phyloP scores from a whole-genome alignment of 2,329 filamentous ascomycete genomes.

The Aspergillus amoenus region DNA sequence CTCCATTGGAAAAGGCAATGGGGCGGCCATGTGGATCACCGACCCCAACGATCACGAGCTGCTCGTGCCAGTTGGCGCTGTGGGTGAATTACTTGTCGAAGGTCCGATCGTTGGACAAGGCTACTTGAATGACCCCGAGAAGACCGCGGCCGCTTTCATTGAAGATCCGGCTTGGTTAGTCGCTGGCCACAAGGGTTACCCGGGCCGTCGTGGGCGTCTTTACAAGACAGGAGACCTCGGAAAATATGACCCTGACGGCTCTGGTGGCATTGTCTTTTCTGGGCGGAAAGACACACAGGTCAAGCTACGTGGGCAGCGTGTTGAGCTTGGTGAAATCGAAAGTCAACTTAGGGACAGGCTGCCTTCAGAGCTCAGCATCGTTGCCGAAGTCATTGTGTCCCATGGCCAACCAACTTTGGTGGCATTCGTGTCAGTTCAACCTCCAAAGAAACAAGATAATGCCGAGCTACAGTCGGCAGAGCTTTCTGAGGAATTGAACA shows the following conservation, averaged over 20 bases:
- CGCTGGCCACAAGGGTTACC: slow-evolving; percentile 22
- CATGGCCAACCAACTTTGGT: slow-evolving; percentile 31
- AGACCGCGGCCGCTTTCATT: slow-evolving; percentile 38
- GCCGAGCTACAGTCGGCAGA: slow-evolving; percentile 16
- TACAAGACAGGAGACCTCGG: slow-evolving; percentile 45
- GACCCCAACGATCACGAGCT: slow-evolving; percentile 38
- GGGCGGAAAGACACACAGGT: slow-evolving; percentile 44
- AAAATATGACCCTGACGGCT: slow-evolving; percentile 38
- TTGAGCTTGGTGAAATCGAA: slow-evolving; percentile 46
- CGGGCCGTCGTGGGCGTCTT: slow-evolving; percentile 32
- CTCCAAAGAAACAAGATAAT: slow-evolving; percentile 20
- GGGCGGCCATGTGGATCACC: slow-evolving; percentile 41
- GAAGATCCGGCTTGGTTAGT: slow-evolving; percentile 40
- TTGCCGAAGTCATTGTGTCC: slow-evolving; percentile 50
- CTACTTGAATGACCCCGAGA: slow-evolving; percentile 44
- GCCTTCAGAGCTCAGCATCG: slow-evolving; percentile 37
- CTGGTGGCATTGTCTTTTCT: slow-evolving; percentile 37
- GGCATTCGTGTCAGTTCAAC: slow-evolving; percentile 30
- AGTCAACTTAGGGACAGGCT: slow-evolving; percentile 32
- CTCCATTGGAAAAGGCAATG: slow-evolving; percentile 40
- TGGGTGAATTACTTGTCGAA: slow-evolving; percentile 50
- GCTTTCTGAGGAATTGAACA: slow-evolving; percentile 18
- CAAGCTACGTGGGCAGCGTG: slow-evolving; percentile 43
- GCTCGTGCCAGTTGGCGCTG: slow-evolving; percentile 44
- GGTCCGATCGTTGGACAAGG: slow-evolving; percentile 49